Base-by-base conservation (phyloP, 345 rosid genomes). In the Eutrema japonicum region DNA sequence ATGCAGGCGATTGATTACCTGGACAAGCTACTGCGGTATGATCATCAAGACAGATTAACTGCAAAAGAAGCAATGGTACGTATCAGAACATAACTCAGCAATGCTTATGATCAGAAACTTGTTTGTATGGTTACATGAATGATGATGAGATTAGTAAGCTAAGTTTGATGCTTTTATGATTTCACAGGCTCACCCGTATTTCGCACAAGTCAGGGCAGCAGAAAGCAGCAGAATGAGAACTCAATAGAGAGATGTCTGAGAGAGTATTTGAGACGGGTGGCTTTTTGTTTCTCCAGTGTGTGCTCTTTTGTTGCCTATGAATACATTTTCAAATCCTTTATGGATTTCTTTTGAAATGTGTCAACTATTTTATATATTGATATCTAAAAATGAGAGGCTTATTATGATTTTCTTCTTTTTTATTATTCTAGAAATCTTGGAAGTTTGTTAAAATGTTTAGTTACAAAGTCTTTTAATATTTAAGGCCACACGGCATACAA, bases 31-130 rank as follows among this genome's bases (percentile, higher is more conserved):
- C 97, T 92, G 22, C 87, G 88, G 10, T 96, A 96, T 74, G 99
- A 96, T 78, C 99, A 92, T 79, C 96, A 90, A 75, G 97, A 90
- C 83, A 85, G 99, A 75, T 74, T 92, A 74, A 96, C 98, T 62
- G 98, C 98, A 46, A 86, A 76, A 80, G 99, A 96, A 83, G 99
- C 99, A 71, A 92, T 89, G 99, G 99, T 96, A 79, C 3, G 64
- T 72, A 43, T 30, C 42, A 30, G 41, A 30, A 58, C 26, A 55
- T 65, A 5, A 77, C 26, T 71, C 66, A 64, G 42, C 46, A 18
- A 22, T 47, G 22, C 51, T 62, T 71, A 27, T 49, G 49, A 59
- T 42, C 42, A 67, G 47, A 59, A 18, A 51, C 46, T 60, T 50
- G 38, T 46, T 18, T 18, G 22, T 38, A 51, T 49, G 37, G 37